Conservation (phyloP, 495 filamentous ascomycete genomes). For the Parmelia sp. region DNA sequence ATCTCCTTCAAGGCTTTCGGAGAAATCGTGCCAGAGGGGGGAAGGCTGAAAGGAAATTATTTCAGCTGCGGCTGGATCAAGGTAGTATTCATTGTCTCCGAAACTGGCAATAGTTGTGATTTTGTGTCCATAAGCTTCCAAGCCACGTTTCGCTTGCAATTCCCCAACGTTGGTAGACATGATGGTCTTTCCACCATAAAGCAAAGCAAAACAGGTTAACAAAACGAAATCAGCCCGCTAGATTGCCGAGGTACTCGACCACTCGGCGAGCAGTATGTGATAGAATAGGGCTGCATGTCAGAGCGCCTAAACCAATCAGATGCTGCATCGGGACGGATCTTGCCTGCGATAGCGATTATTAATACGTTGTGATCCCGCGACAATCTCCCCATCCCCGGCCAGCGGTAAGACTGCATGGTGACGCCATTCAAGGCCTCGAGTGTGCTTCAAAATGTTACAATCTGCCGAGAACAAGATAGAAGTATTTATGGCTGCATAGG, state of each 20-base stretch:
- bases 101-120: background rate
- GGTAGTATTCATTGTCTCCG: conserved; percentile 8
- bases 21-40: background rate
- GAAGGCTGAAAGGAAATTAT: conserved; percentile 11
- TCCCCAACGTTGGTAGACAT: background rate
- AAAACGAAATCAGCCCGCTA: background rate
- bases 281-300: conserved; percentile 4
- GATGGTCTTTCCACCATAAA: background rate
- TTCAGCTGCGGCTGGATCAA: conserved; percentile 8
- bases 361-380: background rate
- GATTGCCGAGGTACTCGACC: background rate
- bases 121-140: background rate
- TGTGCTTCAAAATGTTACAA: background rate
- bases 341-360: background rate
- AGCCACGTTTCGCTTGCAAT: background rate
- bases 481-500: background rate
- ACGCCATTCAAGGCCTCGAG: too few species aligned
- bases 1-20: background rate
- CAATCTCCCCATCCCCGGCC: background rate
- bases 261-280: background rate
- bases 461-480: background rate
- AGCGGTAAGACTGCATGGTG: background rate
- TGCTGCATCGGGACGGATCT: background rate
- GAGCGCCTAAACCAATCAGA: background rate
- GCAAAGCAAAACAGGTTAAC: too few species aligned